Evolutionary conservation across 2,329 filamentous ascomycete species (phyloP), one percentile per base, ranked within the genome.

Genomic region (Botrytis sinoallii): DNA sequence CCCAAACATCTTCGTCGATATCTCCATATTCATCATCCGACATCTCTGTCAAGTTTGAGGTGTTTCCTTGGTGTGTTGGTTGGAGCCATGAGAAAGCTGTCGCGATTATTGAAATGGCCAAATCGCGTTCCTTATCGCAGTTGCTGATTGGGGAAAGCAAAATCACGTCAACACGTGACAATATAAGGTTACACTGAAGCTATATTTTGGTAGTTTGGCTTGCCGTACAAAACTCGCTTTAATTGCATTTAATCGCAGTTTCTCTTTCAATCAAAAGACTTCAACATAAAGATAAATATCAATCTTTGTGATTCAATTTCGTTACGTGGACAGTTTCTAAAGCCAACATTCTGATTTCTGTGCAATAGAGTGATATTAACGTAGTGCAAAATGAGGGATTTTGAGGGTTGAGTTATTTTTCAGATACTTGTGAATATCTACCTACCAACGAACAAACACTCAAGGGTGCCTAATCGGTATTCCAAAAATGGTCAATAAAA

Each of bases 11-110:
- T n/a, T 71, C 69, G 44, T 66, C 68, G 14, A 74, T 72, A 46
- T 71, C 72, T 60, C 72, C 72, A 71, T 72, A 74, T 42, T 74
- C 72, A 48, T 74, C 52, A 48, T 72, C 72, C 22, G 65, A 70
- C 72, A 73, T 73, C 25, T 42, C 44, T 55, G 70, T 38, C 35
- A n/a, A 60, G 40, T 57, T 42, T 57, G 25, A 55, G n/a, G 46
- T 68, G n/a, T 10, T 69, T n/a, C 2, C 25, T 32, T 69, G 18
- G 40, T 29, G 48, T 44, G 20, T 44, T 57, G 18, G 22, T 6
- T 9, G 18, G 10, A 7, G 38, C 22, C 48, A 32, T 57, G 1
- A 22, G n/a, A 29, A 44, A 46, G 46, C 32, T 65, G 46, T 65
- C 60, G 70, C 59, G 42, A 42, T 25, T 71, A 52, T 63, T 25